phyloP scores from a whole-genome alignment of 2,329 filamentous ascomycete genomes.

The Phaeosphaeria sp. region DNA sequence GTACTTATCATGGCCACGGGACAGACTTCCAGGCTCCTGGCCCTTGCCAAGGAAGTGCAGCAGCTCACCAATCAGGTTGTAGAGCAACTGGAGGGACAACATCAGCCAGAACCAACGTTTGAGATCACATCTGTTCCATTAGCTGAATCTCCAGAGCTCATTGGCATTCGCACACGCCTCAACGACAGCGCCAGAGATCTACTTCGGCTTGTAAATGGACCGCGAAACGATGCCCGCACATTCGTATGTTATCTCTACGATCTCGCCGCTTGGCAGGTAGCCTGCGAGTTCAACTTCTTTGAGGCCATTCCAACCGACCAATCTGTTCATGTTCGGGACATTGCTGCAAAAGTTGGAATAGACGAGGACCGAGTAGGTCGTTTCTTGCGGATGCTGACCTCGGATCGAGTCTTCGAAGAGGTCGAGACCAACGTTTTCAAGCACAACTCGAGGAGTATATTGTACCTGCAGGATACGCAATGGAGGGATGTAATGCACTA shows the following conservation, averaged over 20 bases:
- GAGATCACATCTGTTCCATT: conserved; percentile 9
- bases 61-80: neutral
- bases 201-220: conserved; percentile 32
- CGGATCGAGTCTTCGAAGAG: conserved; percentile 25
- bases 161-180: conserved; percentile 16
- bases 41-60: neutral
- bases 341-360: conserved; percentile 19
- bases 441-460: conserved; percentile 23
- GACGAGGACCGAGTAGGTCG: conserved; percentile 20
- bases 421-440: conserved; percentile 19
- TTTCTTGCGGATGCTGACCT: conserved; percentile 20
- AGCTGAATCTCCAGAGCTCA: conserved; percentile 14
- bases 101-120: conserved; percentile 20
- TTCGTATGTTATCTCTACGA: conserved; percentile 23
- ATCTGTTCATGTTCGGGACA: conserved; percentile 8
- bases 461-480: conserved; percentile 18
- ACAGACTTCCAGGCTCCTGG: neutral
- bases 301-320: conserved; percentile 16
- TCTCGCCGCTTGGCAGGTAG: conserved; percentile 28
- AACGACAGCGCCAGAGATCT: conserved; percentile 22
- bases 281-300: conserved; percentile 25
- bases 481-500: conserved; percentile 20
- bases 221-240: conserved; percentile 16
- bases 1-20: neutral
- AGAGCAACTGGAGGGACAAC: conserved; percentile 7